Evolutionary conservation across 192 early-diverging fungal species (phyloP), one percentile per base, ranked within the genome.

Genomic region (Rhizophagus sp.): DNA sequence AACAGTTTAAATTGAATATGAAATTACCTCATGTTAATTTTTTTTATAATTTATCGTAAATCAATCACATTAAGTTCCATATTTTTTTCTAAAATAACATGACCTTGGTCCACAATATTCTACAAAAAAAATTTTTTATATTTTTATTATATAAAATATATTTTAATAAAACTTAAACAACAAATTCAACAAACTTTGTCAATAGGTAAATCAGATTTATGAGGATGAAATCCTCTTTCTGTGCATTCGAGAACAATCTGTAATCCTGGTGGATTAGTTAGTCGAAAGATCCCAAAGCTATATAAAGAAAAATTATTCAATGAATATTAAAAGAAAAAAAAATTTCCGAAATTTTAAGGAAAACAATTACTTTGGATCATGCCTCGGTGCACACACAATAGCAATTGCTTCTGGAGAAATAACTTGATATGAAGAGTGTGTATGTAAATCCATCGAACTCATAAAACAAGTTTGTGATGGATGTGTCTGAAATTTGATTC

Each of bases 391-490:
- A 73, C 94, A 92, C 9, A 97, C 96, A 81, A 97, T 96, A 15
- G 96, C 96, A 72, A 97, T 94, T 27, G 96, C 96, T 79, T 97
- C 96, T 19, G 95, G 95, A 8, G 97, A 86, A 90, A 96, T 94
- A 52, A 95, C 79, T 83, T 97, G 96, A 81, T 96, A 97, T 1
- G 95, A 93, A 78, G 89, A 96, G 75, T 97, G 96, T 8, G 96
- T 97, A 84, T 97, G 96, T 69, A 97, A 81, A 81, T 97, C 96
- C 13, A 97, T 90, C 6, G 96, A 97, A 81, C 92, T 94, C 92
- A 97, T 91, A 80, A 97, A 97, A 81, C 96, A 97, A 8, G 96
- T 91, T 85, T 97, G 96, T n/a, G 94, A 92, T 25, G 96, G 96
- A 83, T 97, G 95, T 4, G 95, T 96, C 87, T 89, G 80, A 78